These are phyloP conservation scores for Colletotrichum truncatum DNA, from an alignment of 2,329 filamentous ascomycete genomes.

Conservation along the genomic window DNA sequence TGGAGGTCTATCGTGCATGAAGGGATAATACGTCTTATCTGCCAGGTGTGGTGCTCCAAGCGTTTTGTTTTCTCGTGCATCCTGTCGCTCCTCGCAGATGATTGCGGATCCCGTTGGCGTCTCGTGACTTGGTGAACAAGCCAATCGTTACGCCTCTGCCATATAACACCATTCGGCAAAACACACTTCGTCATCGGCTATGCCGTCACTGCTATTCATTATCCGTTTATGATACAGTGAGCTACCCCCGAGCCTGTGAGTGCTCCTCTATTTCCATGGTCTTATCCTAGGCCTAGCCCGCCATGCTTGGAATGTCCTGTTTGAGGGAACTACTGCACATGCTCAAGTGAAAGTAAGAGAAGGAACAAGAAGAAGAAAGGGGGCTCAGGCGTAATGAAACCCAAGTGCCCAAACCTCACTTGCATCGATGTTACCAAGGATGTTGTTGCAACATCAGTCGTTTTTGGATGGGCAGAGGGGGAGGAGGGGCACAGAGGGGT, in stretches of 20 bases:
- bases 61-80: conserved; percentile 21
- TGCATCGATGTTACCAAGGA: too few relatives aligned
- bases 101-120: conserved; percentile 15
- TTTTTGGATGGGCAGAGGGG: not conserved
- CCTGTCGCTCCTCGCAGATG: not conserved
- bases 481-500: not conserved
- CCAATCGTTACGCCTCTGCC: conserved; percentile 14
- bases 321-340: too few relatives aligned
- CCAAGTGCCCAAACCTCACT: too few relatives aligned
- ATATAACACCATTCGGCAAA: not conserved
- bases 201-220: conserved; percentile 14
- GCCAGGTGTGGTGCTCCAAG: not conserved
- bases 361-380: too few relatives aligned
- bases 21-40: not conserved
- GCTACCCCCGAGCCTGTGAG: not conserved
- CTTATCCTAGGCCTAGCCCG: too few relatives aligned
- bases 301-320: too few relatives aligned
- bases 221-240: too few relatives aligned
- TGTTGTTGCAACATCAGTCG: not conserved
- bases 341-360: too few relatives aligned
- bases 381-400: too few relatives aligned
- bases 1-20: not conserved
- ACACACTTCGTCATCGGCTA: conserved; percentile 10
- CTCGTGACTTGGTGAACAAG: conserved; percentile 19
- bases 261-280: not conserved